These are phyloP conservation scores for Apiotrichum porosum DNA, from an alignment of 1,284 basidiomycete genomes.

Conservation along the genomic window DNA sequence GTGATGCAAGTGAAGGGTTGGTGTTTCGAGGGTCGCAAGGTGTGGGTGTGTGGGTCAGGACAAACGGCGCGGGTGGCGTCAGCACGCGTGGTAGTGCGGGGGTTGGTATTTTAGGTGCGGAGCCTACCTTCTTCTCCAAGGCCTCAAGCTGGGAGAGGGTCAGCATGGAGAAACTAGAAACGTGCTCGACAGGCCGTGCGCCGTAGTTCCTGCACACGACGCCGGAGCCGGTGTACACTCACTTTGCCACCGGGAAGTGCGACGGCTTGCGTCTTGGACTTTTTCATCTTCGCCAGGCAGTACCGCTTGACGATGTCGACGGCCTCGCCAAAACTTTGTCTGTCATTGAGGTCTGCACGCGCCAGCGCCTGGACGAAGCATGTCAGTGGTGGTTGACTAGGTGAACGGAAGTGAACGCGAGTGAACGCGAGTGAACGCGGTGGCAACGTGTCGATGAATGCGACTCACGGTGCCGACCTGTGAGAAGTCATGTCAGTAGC, in stretches of 20 bases:
- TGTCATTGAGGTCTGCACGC: slow-evolving; percentile 18
- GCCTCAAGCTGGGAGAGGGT: slow-evolving; percentile 19
- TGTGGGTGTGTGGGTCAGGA: not conserved
- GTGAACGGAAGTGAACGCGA: no score
- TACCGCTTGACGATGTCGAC: slow-evolving; percentile 28
- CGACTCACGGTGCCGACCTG: no score
- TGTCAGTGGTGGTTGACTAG: not conserved
- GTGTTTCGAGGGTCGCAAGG: no score
- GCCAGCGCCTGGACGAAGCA: slow-evolving; percentile 19
- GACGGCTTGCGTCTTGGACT: slow-evolving; percentile 19
- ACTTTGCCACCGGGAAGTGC: slow-evolving; percentile 27
- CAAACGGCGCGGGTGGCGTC: not conserved
- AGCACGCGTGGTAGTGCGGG: no score
- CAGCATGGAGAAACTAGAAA: not conserved
- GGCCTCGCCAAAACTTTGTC: slow-evolving; percentile 10
- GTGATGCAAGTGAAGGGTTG: not conserved
- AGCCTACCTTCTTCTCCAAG: slow-evolving; percentile 16
- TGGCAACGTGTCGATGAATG: not conserved
- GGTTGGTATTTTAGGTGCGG: not conserved
- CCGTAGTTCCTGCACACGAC: no score
- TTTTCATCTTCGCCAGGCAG: slow-evolving; percentile 25
- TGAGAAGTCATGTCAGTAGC: no score
- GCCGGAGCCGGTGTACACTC: slow-evolving; percentile 5
- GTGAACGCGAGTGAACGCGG: not conserved
- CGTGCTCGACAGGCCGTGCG: not conserved